Base-by-base conservation (phyloP, 116 monocot species). In the Trichopus zeylanicus region DNA sequence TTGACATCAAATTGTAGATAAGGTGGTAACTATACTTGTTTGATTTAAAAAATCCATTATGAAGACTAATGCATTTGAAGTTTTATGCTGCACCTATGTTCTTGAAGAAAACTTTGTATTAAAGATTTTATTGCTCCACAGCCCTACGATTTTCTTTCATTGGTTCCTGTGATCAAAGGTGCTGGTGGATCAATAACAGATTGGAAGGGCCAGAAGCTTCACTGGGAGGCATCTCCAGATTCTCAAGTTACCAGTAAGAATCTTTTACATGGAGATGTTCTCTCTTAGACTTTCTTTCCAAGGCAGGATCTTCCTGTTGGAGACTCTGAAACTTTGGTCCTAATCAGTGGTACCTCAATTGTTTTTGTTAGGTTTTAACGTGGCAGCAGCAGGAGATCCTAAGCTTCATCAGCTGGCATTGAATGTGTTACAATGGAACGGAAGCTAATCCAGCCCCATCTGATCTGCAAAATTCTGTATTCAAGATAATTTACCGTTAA, bases 101-200 rank as follows among this genome's bases (percentile, higher is more conserved):
- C 42, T n/a, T 13, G 42, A 42, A 42, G 42, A 42, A n/a, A 42
- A 3, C 13, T 42, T 5, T n/a, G n/a, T 29, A 3, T 22, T 16
- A 33, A 57, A 29, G 57, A 33, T 26, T 56, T n/a, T 57, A 3
- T 19, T 59, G 21, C 12, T 59, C 9, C 19, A 59, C 85, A 94
- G 93, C 93, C 93, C 31, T 94, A 94, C 52, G 94, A 94, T 69
- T 80, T 86, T 67, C 86, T 94, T 58, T 74, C 94, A 19, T 51
- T 94, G 59, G 76, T 94, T 66, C 89, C 94, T 3, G 94, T 94
- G 26, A 79, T 94, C 39, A 83, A 94, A 81, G 94, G 93, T 31
- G 88, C 94, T 53, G 94, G 94, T 53, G 94, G 94, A 46, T 68
- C 53, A 56, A 76, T 94, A 65, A 89, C 94, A 16, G 86, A 94